Evolutionary conservation across 1,284 basidiomycete genomes (phyloP), one percentile per base, ranked within the genome.

Genomic region (Sporisorium sorghi): DNA sequence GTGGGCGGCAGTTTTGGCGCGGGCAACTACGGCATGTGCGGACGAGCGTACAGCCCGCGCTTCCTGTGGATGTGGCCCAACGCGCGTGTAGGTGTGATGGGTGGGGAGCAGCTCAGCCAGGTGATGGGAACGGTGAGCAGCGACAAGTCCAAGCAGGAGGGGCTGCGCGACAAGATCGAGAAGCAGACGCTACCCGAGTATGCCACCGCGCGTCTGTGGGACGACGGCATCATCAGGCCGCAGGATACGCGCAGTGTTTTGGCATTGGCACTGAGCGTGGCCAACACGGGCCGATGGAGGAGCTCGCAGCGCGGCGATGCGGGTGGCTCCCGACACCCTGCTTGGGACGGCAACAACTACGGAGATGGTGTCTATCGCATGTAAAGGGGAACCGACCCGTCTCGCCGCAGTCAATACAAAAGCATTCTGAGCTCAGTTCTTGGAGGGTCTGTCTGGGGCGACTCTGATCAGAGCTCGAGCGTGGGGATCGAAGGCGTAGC

Each of bases 11-110:
- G 92, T 82, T 97, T 94, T 83, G 93, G 93, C 50, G 94, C 94
- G 15, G 94, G 94, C 11, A 97, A 96, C 86, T 97, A 97, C 80
- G 79, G 62, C 60, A 79, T 80, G 64, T 73, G 62, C 32, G 70
- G 73, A 30, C 67, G 63, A 33, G 76, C 94, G 89, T 96, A 96
- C 85, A 93, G 92, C 11, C 94, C 94, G 3, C 88, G 94, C 66
- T 97, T 97, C 88, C 86, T 97, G 57, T 97, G 93, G 92, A 95
- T 94, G 93, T 97, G 95, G 94, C 94, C 94, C 64, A 96, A 95
- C 78, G 93, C 94, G 30, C 94, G 92, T 85, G 91, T 97, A 3
- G 92, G 91, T n/a, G 94, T 97, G 46, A 97, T 97, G 95, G 94
- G 95, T 44, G 92, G 92, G 2, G 92, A 91, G 44, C 94, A 97